Percentiles rank a stretch among this genome's conserved stretches.
Conservation (phyloP, 192 early-diverging fungal genomes). For the Dissophora globulifera region DNA sequence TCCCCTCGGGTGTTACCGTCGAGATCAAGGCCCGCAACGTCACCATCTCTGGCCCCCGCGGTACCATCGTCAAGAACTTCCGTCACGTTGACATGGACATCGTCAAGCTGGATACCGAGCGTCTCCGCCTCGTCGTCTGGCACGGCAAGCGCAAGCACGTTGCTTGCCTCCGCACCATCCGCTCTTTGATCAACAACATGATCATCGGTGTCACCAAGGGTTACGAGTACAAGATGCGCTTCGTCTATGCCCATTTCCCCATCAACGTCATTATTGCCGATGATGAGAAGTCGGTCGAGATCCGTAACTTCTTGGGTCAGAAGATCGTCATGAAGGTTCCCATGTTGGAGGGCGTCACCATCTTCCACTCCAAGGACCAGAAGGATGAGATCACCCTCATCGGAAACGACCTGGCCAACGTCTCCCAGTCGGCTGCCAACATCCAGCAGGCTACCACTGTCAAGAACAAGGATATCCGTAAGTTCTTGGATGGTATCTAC, state of each 20-base stretch:
- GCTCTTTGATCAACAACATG: slow-evolving; percentile 96
- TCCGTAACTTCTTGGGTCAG: slow-evolving; percentile 99
- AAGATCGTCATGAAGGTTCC: slow-evolving; percentile 87
- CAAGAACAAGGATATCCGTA: slow-evolving; percentile 99
- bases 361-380: slow-evolving; percentile 78
- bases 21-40: slow-evolving; percentile 90
- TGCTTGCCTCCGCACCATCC: slow-evolving; percentile 97
- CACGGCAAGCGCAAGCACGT: slow-evolving; percentile 97
- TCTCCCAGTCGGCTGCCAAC: slow-evolving; percentile 95
- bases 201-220: slow-evolving; percentile 98
- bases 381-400: slow-evolving; percentile 96
- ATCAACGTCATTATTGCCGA: slow-evolving; percentile 93
- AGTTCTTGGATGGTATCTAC: slow-evolving; percentile 99
- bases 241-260: slow-evolving; percentile 99
- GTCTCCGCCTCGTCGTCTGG: slow-evolving; percentile 90
- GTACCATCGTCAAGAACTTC: slow-evolving; percentile 87
- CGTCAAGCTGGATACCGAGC: slow-evolving; percentile 70
- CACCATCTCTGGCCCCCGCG: slow-evolving; percentile 92
- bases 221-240: slow-evolving; percentile 99
- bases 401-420: slow-evolving; percentile 94
- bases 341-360: slow-evolving; percentile 87
- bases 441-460: slow-evolving; percentile 95
- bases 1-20: slow-evolving; percentile 90
- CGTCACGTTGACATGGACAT: slow-evolving; percentile 96
- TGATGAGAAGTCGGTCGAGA: slow-evolving; percentile 83